Conservation (phyloP, 2,329 filamentous ascomycete genomes). For the Aspergillus costaricaensis region DNA sequence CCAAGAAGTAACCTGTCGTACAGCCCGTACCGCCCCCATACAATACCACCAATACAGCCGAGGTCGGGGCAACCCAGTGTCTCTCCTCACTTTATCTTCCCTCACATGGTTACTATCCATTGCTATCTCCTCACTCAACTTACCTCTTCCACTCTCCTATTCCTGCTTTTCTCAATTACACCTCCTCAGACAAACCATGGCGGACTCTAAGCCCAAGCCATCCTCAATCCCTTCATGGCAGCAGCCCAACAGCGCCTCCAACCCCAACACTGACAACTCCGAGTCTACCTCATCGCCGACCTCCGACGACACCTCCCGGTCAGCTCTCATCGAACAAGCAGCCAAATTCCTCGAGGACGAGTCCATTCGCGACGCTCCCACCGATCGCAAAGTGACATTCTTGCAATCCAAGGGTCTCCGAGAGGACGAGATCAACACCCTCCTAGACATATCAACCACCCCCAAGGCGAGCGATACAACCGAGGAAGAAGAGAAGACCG, state of each 20-base stretch:
- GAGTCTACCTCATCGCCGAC: constrained; percentile 26
- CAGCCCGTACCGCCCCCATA: not conserved
- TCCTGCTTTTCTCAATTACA: constrained; percentile 5
- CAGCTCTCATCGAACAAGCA: constrained; percentile 64
- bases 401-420: constrained; percentile 74
- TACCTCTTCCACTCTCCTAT: constrained; percentile 2
- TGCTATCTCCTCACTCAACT: constrained; percentile 4
- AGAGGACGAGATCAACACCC: constrained; percentile 65
- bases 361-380: constrained; percentile 66
- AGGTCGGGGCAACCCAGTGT: constrained; percentile 13
- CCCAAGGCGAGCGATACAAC: constrained; percentile 26
- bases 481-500: constrained; percentile 15
- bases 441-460: constrained; percentile 55
- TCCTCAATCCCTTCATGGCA: constrained; percentile 46
- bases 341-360: constrained; percentile 75
- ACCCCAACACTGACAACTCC: constrained; percentile 32
- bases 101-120: not conserved
- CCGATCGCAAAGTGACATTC: constrained; percentile 74
- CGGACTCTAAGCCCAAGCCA: constrained; percentile 35
- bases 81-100: constrained; percentile 12
- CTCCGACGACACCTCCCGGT: constrained; percentile 32
- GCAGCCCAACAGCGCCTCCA: constrained; percentile 32
- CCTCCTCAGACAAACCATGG: constrained; percentile 28
- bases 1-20: not conserved
- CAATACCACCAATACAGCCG: constrained; percentile 18